A percentile compares a stretch with the other conserved stretches of the same genome.
phyloP scores from a whole-genome alignment of 1,284 basidiomycete genomes.

The Cryptococcus sp. region DNA sequence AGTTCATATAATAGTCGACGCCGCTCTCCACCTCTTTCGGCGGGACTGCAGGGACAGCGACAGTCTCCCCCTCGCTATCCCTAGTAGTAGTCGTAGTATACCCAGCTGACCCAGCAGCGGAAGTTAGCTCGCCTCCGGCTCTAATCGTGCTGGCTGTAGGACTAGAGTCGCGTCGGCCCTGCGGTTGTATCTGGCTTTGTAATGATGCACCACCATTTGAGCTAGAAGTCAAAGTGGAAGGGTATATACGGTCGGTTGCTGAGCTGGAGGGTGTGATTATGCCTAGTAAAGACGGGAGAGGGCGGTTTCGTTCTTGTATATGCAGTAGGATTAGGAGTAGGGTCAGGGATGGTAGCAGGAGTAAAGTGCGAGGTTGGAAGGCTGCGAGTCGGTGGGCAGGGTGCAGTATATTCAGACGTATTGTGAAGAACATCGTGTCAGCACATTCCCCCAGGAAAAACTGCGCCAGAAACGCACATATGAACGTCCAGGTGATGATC shows the following conservation, averaged over 20 bases:
- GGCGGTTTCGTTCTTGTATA: constrained; percentile 39
- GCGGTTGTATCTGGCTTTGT: too few species aligned
- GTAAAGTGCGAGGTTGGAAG: constrained; percentile 50
- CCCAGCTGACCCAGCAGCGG: background rate
- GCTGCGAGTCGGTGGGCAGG: constrained; percentile 21
- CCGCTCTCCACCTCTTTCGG: constrained; percentile 47
- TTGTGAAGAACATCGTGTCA: too few species aligned
- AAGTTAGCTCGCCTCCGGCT: background rate
- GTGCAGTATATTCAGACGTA: too few species aligned
- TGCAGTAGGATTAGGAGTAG: constrained; percentile 46
- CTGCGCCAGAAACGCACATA: constrained; percentile 35
- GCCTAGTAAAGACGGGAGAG: constrained; percentile 41
- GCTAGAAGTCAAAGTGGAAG: constrained; percentile 1
- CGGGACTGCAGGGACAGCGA: constrained; percentile 37
- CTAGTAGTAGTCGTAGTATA: constrained; percentile 19
- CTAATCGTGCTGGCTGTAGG: background rate
- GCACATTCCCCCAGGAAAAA: background rate
- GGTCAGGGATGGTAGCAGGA: constrained; percentile 43
- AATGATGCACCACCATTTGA: background rate
- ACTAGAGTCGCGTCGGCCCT: background rate
- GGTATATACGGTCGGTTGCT: constrained; percentile 18
- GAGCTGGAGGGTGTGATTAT: constrained; percentile 18
- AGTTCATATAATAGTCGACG: constrained; percentile 53
- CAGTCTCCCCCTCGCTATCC: constrained; percentile 22
- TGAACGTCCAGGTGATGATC: constrained; percentile 49